Evolutionary conservation across 495 filamentous ascomycete species (phyloP).

Genomic region (Viridothelium virens): DNA sequence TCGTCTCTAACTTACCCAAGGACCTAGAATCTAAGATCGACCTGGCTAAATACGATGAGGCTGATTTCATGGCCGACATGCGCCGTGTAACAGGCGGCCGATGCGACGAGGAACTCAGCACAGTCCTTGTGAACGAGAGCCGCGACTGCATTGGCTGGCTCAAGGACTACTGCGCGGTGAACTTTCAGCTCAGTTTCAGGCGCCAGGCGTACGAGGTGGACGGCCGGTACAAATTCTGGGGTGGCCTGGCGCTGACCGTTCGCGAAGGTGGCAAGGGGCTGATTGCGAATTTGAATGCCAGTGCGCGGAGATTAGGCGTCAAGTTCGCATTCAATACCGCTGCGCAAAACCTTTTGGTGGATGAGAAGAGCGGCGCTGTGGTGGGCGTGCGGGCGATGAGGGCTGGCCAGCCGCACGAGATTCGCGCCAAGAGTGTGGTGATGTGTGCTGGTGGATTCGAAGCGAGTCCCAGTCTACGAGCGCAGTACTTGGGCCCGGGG

Average conservation of each 20-base stretch:
- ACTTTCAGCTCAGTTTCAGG: conserved; percentile 53
- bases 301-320: conserved; percentile 39
- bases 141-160: conserved; percentile 49
- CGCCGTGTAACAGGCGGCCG: conserved; percentile 43
- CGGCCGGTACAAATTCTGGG: conserved; percentile 53
- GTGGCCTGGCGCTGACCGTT: conserved; percentile 49
- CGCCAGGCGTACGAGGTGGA: conserved; percentile 52
- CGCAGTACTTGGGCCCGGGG: conserved; percentile 50
- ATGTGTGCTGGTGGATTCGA: conserved; percentile 57
- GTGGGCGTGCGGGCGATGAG: conserved; percentile 33
- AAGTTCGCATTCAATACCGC: conserved; percentile 40
- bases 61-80: conserved; percentile 45
- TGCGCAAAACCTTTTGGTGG: conserved; percentile 36
- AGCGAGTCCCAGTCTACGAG: conserved; percentile 45
- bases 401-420: conserved; percentile 24
- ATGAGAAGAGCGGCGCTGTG: conserved; percentile 35
- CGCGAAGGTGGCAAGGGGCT: conserved; percentile 53
- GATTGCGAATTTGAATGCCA: conserved; percentile 40
- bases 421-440: conserved; percentile 41
- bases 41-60: conserved; percentile 39
- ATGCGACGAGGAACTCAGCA: conserved; percentile 39
- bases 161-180: conserved; percentile 39
- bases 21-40: conserved; percentile 38
- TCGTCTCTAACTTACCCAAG: conserved; percentile 43
- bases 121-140: conserved; percentile 42